phyloP scores from a whole-genome alignment of 495 filamentous ascomycete genomes.

The Xylaria castorea region DNA sequence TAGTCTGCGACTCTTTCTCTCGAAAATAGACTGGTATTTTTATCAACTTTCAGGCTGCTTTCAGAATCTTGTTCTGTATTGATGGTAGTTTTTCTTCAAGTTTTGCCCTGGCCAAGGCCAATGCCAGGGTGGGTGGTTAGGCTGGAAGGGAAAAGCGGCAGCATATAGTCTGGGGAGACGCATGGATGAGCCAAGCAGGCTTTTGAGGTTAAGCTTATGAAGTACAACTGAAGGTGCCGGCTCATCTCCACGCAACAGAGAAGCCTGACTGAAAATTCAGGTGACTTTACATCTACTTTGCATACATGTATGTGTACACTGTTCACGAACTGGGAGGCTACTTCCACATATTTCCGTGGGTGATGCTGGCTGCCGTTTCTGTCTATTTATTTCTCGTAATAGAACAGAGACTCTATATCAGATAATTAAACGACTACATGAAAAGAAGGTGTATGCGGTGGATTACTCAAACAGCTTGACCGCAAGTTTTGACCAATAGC shows the following conservation, averaged over 20 bases:
- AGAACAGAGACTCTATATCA: conserved; percentile 13
- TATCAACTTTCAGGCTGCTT: conserved; percentile 39
- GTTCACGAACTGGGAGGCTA: background rate
- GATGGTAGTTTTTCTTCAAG: conserved; percentile 38
- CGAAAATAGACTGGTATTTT: conserved; percentile 43
- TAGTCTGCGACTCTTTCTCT: conserved; percentile 35
- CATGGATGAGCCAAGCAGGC: conserved; percentile 17
- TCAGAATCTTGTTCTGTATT: conserved; percentile 42
- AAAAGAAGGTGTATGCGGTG: conserved; percentile 1
- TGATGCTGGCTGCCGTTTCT: conserved; percentile 10
- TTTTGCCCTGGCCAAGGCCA: conserved; percentile 35
- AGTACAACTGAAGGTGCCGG: conserved; percentile 28
- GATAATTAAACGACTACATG: conserved; percentile 7
- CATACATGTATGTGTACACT: conserved; percentile 24
- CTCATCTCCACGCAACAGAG: conserved; percentile 16
- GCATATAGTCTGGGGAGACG: conserved; percentile 33
- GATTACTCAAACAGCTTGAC: background rate
- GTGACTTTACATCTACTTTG: conserved; percentile 22
- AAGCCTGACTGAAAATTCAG: conserved; percentile 13
- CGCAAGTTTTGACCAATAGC: background rate
- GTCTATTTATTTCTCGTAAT: conserved; percentile 19
- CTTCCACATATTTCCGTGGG: background rate
- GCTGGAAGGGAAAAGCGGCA: conserved; percentile 32
- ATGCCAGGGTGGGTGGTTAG: conserved; percentile 35
- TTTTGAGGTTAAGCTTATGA: conserved; percentile 14